Base-by-base conservation (phyloP, 1,139 yeast species). In the Meyerozyma carpophila region DNA sequence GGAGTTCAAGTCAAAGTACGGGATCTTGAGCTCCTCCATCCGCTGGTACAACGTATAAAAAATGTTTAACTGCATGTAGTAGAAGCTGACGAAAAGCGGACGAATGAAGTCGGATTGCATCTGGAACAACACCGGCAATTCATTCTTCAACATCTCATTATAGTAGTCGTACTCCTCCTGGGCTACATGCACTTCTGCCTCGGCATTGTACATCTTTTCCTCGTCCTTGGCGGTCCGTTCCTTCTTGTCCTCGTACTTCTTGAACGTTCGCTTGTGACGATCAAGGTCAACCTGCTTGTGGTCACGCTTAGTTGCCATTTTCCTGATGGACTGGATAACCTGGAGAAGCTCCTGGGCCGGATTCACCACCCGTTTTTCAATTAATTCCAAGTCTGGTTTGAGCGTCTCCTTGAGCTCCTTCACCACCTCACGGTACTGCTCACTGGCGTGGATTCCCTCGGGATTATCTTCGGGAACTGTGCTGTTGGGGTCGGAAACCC, bases 31-130 rank as follows among this genome's bases (percentile, higher is more conserved):
- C 62, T 89, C 96, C 66, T 91, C 96, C 89, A 93, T 88, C 55
- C 87, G 78, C 58, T 77, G 84, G 71, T 87, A 91, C 50, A 93
- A 72, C 0, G 97, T 90, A 73, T 93, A 93, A 67, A 90, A 93
- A 48, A 93, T 89, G 71, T 93, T 93, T 70, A 93, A 78, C 70
- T 93, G 99, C 98, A 94, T 93, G 74, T 83, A 93, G 70, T 93
- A 93, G 65, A 93, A 84, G 47, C 94, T 84, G 55, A 91, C 95
- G 68, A 93, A 94, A 57, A 93, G 72, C 10, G 98, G 98, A 58
- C 81, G 83, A 61, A 93, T 91, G 62, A 93, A 89, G 56, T 90
- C 95, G 8, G 90, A 86, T 66, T 93, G 97, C 67, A 93, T 75
- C 56, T 79, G 81, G 65, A 93, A 93, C 61, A 93, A 72, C 41